These are phyloP conservation scores for Pyrrhoderma noxium DNA, from an alignment of 1,284 basidiomycete species.

Conservation along the genomic window DNA sequence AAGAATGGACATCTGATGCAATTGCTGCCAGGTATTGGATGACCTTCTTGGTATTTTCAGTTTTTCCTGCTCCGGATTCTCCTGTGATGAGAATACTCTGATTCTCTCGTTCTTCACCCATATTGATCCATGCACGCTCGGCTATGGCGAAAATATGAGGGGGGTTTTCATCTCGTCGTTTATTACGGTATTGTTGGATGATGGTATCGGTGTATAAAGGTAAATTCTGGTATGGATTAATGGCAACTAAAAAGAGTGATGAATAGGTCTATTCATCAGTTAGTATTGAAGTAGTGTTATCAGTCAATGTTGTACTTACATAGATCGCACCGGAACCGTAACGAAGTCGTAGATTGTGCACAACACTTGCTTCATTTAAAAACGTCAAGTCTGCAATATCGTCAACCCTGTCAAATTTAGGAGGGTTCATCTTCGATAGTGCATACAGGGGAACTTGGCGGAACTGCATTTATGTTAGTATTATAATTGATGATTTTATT, in stretches of 20 bases:
- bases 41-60: conserved; percentile 99
- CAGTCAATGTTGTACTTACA: conserved; percentile 45
- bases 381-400: conserved; percentile 99
- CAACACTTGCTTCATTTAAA: conserved; percentile 97
- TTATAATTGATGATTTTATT: conserved; percentile 3
- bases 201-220: conserved; percentile 93
- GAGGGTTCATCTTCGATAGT: conserved; percentile 94
- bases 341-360: conserved; percentile 89
- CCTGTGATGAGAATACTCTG: conserved; percentile 98
- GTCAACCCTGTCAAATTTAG: conserved; percentile 95
- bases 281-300: conserved; percentile 1
- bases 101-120: conserved; percentile 95
- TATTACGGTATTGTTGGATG: conserved; percentile 88
- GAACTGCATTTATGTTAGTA: conserved; percentile 37
- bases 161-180: conserved; percentile 89
- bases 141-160: conserved; percentile 98
- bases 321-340: conserved; percentile 94
- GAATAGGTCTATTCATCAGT: conserved; percentile 73
- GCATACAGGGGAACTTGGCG: conserved; percentile 70
- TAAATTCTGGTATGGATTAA: conserved; percentile 93
- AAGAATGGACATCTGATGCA: conserved; percentile 72
- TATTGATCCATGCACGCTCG: conserved; percentile 97
- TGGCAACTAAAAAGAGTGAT: conserved; percentile 93
- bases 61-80: conserved; percentile 98
- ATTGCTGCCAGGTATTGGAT: conserved; percentile 99